Base-by-base conservation (phyloP, 805 yeast genomes). In the Candida alai region DNA sequence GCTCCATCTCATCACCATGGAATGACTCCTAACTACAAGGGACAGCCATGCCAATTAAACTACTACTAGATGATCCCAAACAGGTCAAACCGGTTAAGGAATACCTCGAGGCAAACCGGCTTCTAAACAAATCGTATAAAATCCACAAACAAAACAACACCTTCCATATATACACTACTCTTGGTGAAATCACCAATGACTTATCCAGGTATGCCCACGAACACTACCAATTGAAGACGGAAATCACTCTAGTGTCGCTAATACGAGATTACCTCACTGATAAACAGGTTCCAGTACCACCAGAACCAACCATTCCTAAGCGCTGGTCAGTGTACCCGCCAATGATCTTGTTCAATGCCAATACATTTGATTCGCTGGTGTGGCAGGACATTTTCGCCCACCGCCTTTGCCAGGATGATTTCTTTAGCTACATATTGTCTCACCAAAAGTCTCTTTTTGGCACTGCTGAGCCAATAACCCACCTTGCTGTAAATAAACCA, bases 401-500 rank as follows among this genome's bases (percentile, higher is more conserved):
- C 7, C 23, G 18, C 17, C 24, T 30, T 10, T n/a, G n/a, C 14
- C 32, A 4, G n/a, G 15, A 19, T n/a, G 28, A 28, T 13, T 23
- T 29, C 4, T 35, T 34, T 19, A 6, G 18, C n/a, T 5, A 19
- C 14, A 16, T 38, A 16, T 57, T 18, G 32, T 33, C 37, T 26
- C 36, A 23, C 5, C 23, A 30, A 15, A 27, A 18, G 29, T 11
- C 24, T 19, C 4, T 30, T 12, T 30, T 45, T 49, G 41, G 41
- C 24, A 48, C 45, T 5, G 30, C 42, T 7, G 41, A 39, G 6
- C n/a, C n/a, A n/a, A 25, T 52, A 25, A 74, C 87, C 0, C 89
- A 84, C 44, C 54, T 84, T 4, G 95, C 95, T 0, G 55, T 77
- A 4, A 85, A 86, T 44, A 73, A 68, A 39, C 93, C 94, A 0